Base-by-base conservation (phyloP, 208 protist genomes). In the Leishmania tarentolae region DNA sequence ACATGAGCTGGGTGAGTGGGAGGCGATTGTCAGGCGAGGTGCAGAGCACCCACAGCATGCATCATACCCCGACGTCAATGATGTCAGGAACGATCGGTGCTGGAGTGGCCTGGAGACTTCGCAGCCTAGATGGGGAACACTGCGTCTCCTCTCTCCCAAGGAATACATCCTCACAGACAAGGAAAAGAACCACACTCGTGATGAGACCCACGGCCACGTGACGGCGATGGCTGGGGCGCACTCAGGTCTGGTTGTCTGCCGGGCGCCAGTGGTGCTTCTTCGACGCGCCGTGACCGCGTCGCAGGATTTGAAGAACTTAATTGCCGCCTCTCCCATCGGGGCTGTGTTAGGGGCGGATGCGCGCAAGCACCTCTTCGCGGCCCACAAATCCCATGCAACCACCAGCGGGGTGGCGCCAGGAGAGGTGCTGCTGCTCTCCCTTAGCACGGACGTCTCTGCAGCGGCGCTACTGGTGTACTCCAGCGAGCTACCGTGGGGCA, bases 251-350 rank as follows among this genome's bases (percentile, higher is more conserved):
- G 44, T 17, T 3, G 15, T 82, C 21, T 85, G 75, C 15, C 82
- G 70, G 46, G 88, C 83, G 1, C 92, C 92, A 21, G 81, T 93
- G 52, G 28, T 82, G n/a, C 80, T 94, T 28, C 78, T 94, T 53
- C 84, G 88, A 3, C 70, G 87, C 21, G 68, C 82, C 9, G 89
- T 94, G 71, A 74, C 83, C 19, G 77, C 87, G 13, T 91, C 83
- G 37, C 92, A 94, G 72, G 85, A 86, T 35, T 78, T 95, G 21
- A 94, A 93, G 75, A 93, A 93, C 78, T 68, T 93, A n/a, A 69
- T 95, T 6, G 70, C 85, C 3, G 88, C 86, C 72, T 92, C 92
- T 59, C 86, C 82, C 21, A 80, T 95, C 47, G 90, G 92, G 3
- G 84, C 81, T 28, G 81, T 83, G 21, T 82, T 95, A 24, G 84